Conservation (phyloP, 1,284 basidiomycete species). For the Megacollybia platyphylla region DNA sequence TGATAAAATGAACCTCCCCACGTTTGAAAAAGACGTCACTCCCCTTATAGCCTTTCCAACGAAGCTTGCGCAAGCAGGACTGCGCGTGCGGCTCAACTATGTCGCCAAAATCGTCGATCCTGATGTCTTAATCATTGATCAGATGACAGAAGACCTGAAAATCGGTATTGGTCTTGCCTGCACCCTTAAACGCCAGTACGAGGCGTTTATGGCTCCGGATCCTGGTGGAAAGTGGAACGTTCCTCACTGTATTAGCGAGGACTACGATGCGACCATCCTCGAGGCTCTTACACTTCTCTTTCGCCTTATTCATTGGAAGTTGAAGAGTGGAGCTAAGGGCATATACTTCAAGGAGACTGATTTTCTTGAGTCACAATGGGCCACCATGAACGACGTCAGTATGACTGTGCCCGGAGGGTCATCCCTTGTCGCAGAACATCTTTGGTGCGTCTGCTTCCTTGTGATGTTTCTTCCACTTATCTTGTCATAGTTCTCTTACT, state of each 20-base stretch:
- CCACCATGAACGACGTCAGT: constrained; percentile 89
- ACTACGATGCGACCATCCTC: constrained; percentile 85
- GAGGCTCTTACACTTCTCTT: constrained; percentile 89
- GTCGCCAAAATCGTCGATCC: constrained; percentile 86
- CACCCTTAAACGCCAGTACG: constrained; percentile 89
- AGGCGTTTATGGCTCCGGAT: constrained; percentile 79
- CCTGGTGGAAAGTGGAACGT: constrained; percentile 82
- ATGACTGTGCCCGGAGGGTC: constrained; percentile 85
- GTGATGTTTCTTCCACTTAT: constrained; percentile 1
- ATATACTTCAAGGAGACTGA: constrained; percentile 98
- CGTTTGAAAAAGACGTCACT: constrained; percentile 87
- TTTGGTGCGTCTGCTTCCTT: constrained; percentile 49
- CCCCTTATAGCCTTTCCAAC: constrained; percentile 93
- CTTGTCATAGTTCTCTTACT: constrained; percentile 55
- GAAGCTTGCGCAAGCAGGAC: constrained; percentile 83
- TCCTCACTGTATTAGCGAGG: constrained; percentile 76
- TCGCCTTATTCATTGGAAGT: constrained; percentile 88
- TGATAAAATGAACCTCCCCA: constrained; percentile 80
- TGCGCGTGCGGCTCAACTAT: constrained; percentile 85
- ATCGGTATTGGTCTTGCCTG: constrained; percentile 89
- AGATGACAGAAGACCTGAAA: constrained; percentile 90
- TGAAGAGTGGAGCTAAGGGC: constrained; percentile 85
- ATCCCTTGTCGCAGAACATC: constrained; percentile 84
- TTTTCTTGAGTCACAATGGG: constrained; percentile 93
- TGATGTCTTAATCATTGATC: constrained; percentile 85